Base-by-base conservation (phyloP, 495 filamentous ascomycete genomes). In the Emericellopsis terricola region DNA sequence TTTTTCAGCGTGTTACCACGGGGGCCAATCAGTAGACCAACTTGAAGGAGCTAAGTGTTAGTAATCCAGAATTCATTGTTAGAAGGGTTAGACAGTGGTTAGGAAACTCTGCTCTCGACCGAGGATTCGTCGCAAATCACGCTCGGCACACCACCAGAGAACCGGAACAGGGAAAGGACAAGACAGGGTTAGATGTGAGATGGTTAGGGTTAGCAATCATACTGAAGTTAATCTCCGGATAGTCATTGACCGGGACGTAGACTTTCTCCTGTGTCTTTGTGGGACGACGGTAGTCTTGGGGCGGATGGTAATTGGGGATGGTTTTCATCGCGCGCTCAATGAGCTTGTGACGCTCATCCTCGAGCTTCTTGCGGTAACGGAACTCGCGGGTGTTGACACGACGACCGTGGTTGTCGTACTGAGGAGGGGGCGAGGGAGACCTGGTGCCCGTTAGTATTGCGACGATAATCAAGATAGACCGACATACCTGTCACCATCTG, bases 151-250 rank as follows among this genome's bases (percentile, higher is more conserved):
- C n/a, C n/a, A n/a, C n/a, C n/a, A n/a, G n/a, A n/a, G n/a, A n/a
- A n/a, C n/a, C n/a, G n/a, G n/a, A n/a, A n/a, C n/a, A n/a, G n/a
- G n/a, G n/a, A n/a, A n/a, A n/a, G n/a, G n/a, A n/a, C n/a, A n/a
- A n/a, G n/a, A n/a, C n/a, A n/a, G n/a, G n/a, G n/a, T n/a, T n/a
- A n/a, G n/a, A n/a, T n/a, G n/a, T n/a, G n/a, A n/a, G 71, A 72
- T 60, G 58, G 76, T 81, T 78, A 84, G 81, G 85, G 84, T 92
- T 92, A 91, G 84, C 76, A 80, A 86, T 87, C 86, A 81, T 94
- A 97, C 89, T 96, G 82, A 96, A 99, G 81, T 99, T 99, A 81
- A 99, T 94, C 62, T 96, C 91, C 69, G 91, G 91, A 64, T 99
- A 99, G 60, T 99, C 91, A 76, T 96, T 96, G 64, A 97, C 89